A percentile compares a stretch with the other conserved stretches of the same genome.
These are phyloP conservation scores for Hirschfeldia incana DNA, from an alignment of 345 rosid species.

Conservation along the genomic window DNA sequence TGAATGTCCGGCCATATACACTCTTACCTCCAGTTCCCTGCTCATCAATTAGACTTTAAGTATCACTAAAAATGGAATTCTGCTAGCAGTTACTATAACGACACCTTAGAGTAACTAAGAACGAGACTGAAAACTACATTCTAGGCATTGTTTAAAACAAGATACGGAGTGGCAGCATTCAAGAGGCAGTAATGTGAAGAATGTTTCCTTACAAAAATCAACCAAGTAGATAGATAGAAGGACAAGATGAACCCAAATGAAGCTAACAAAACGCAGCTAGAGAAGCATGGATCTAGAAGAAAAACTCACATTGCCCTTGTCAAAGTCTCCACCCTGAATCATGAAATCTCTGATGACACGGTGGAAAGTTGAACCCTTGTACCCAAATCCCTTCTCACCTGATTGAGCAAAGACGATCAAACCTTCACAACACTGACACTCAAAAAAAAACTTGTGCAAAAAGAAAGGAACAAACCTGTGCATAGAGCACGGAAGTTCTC, in stretches of 20 bases:
- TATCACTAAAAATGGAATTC: neutral
- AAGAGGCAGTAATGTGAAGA: neutral
- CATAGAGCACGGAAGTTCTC: constrained; percentile 97
- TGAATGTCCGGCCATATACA: constrained; percentile 89
- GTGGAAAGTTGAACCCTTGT: constrained; percentile 74
- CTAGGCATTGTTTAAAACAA: too few species aligned
- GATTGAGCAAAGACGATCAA: constrained; percentile 42
- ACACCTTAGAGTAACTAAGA: too few species aligned
- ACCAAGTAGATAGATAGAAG: neutral
- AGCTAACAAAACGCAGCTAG: neutral
- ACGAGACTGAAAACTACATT: too few species aligned
- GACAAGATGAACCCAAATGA: constrained; percentile 1
- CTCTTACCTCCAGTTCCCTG: constrained; percentile 99
- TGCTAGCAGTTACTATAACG: too few species aligned
- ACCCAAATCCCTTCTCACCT: constrained; percentile 99
- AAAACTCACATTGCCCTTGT: constrained; percentile 84
- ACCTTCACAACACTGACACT: neutral
- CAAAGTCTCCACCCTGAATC: constrained; percentile 94
- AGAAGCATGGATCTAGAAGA: neutral
- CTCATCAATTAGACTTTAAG: constrained; percentile 35
- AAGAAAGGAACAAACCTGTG: constrained; percentile 57
- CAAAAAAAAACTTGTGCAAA: neutral
- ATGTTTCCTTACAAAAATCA: neutral
- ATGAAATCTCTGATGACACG: constrained; percentile 76
- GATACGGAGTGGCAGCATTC: too few species aligned